Conservation (phyloP, 2,329 filamentous ascomycete species). For the Chrysosphaeria jannelii region DNA sequence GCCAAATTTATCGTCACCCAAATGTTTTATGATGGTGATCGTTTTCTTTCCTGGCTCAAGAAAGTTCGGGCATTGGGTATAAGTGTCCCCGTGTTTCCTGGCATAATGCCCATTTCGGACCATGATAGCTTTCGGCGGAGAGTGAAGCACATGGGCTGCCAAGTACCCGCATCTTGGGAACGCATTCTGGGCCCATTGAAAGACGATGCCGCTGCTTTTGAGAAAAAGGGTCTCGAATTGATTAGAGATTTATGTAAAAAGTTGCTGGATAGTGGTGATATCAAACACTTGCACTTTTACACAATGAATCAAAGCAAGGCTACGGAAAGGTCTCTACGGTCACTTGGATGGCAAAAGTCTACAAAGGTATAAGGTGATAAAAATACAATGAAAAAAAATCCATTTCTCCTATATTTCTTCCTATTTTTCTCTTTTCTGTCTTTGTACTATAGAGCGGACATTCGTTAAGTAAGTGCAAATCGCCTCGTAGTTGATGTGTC, state of each 20-base stretch:
- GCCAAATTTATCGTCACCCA: conserved; percentile 88
- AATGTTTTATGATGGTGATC: conserved; percentile 98
- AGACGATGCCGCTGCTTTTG: conserved; percentile 80
- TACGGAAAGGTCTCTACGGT: no score
- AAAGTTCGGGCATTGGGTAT: conserved; percentile 70
- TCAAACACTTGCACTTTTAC: conserved; percentile 86
- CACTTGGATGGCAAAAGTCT: no score
- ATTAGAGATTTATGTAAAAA: conserved; percentile 75
- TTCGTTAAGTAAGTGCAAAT: no score
- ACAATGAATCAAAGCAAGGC: conserved; percentile 96
- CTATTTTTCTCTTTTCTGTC: no score
- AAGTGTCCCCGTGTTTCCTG: conserved; percentile 36
- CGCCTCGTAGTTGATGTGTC: no score
- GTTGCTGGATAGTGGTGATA: conserved; percentile 43
- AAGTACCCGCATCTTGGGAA: conserved; percentile 55
- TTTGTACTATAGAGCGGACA: no score
- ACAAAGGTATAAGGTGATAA: no score
- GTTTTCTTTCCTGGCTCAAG: conserved; percentile 71
- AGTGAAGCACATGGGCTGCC: conserved; percentile 72
- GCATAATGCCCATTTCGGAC: conserved; percentile 87
- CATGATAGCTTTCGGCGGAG: conserved; percentile 77
- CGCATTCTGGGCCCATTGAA: conserved; percentile 69
- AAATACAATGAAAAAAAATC: no score
- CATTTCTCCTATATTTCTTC: no score
- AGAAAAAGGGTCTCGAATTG: conserved; percentile 63